Evolutionary conservation across 169 alveolate genomes (phyloP), one percentile per base, ranked within the genome.

Genomic region (Babesia bigemina): DNA sequence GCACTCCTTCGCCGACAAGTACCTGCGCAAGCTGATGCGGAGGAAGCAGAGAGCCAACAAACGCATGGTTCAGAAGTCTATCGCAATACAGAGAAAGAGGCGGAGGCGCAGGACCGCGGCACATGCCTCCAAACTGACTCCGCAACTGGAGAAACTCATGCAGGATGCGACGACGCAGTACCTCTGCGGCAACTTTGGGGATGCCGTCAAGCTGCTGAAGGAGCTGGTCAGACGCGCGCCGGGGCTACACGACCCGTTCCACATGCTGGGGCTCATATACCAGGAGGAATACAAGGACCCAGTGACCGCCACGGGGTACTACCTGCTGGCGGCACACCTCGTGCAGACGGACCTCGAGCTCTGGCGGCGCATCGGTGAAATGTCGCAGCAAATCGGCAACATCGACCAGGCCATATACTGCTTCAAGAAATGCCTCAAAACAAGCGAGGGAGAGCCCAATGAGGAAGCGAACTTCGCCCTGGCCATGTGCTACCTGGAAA

Each of bases 241-340:
- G 19, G 92, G 93, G 19, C 56, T 91, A 24, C 97, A 93, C 28
- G 97, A 93, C 75, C 97, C 97, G 44, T 93, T 92, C 83, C 97
- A 93, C 57, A 88, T 93, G 81, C 76, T 93, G 29, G 97, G 96
- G 6, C 86, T 93, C n/a, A 93, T 93, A 57, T 91, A 93, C 82
- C 95, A 93, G 57, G 92, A 91, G 45, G 96, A 93, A 63, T 86
- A 72, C 56, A 88, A 88, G 24, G 94, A 91, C 62, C 75, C 85
- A 29, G 92, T 74, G 42, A 93, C 92, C 57, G 96, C 97, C 2
- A 88, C 90, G 17, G 92, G 92, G 36, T 93, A 92, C 84, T 93
- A 92, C 73, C 75, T 93, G 59, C 90, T 93, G 47, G 97, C 97
- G 53, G 97, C 96, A 3, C 97, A 93, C 63, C 78, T 93, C 53